phyloP scores from a whole-genome alignment of 2,329 filamentous ascomycete species.

The Acrodontium crateriforme region DNA sequence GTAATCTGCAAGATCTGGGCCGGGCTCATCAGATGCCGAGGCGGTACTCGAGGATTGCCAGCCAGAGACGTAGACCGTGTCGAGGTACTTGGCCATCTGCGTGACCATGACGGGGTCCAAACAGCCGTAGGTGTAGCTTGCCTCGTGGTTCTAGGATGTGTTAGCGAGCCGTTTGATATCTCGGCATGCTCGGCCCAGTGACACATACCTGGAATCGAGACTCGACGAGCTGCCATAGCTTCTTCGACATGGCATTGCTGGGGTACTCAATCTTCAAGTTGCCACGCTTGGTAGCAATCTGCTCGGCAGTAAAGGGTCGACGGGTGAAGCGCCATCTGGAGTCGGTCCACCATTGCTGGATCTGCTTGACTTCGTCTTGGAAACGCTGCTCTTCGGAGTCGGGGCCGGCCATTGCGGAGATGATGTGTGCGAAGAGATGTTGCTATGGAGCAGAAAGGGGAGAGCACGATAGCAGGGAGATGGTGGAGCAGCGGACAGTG shows the following conservation, averaged over 20 bases:
- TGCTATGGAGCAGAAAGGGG: too few species aligned
- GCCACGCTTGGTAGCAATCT: constrained; percentile 91
- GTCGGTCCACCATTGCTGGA: constrained; percentile 91
- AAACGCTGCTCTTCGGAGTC: constrained; percentile 63
- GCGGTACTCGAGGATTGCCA: constrained; percentile 98
- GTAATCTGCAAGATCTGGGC: constrained; percentile 95
- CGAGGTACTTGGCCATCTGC: constrained; percentile 97
- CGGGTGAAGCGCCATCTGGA: constrained; percentile 87
- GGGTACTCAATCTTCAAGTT: constrained; percentile 84
- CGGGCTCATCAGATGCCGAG: constrained; percentile 86
- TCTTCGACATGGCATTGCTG: constrained; percentile 79
- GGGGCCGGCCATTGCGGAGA: constrained; percentile 13
- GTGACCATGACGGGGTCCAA: constrained; percentile 97
- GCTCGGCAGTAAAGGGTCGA: constrained; percentile 86
- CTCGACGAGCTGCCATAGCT: constrained; percentile 87
- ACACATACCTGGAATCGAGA: constrained; percentile 60
- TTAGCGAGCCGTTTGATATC: constrained; percentile 1
- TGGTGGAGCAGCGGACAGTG: too few species aligned
- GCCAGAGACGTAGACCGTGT: constrained; percentile 96
- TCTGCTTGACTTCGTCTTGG: constrained; percentile 67
- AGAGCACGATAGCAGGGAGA: too few species aligned
- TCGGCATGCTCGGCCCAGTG: not conserved
- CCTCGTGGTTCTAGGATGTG: constrained; percentile 53
- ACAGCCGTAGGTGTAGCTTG: constrained; percentile 92
- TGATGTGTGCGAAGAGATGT: constrained; percentile 13